phyloP scores from a whole-genome alignment of 495 filamentous ascomycete species.

The Xeromyces bisporus region DNA sequence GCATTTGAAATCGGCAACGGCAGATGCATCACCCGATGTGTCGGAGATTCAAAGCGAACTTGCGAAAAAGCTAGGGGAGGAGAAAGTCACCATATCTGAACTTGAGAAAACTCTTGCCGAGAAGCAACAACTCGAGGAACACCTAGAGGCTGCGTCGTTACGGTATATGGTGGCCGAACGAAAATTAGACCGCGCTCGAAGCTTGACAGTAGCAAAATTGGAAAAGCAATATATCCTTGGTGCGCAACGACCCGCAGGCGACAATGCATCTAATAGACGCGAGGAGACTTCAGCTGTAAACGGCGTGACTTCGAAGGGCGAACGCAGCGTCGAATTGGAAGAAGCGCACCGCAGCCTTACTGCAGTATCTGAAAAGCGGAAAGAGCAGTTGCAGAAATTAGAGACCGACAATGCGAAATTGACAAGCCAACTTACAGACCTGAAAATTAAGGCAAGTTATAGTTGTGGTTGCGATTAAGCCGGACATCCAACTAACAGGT shows the following conservation, averaged over 20 bases:
- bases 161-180: constrained; percentile 91
- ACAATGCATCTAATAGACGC: constrained; percentile 37
- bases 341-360: constrained; percentile 55
- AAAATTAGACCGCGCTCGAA: constrained; percentile 74
- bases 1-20: constrained; percentile 31
- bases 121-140: constrained; percentile 66
- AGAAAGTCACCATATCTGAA: constrained; percentile 65
- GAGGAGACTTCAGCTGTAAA: constrained; percentile 36
- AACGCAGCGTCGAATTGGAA: constrained; percentile 41
- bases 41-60: constrained; percentile 56
- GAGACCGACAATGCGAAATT: constrained; percentile 66
- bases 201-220: constrained; percentile 75
- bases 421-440: constrained; percentile 58
- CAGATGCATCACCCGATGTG: constrained; percentile 40
- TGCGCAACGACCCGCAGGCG: constrained; percentile 31
- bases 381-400: constrained; percentile 66
- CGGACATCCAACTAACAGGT: too few species aligned
- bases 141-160: constrained; percentile 67
- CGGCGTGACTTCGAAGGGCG: constrained; percentile 35
- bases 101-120: constrained; percentile 60
- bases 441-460: constrained; percentile 36
- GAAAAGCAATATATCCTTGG: constrained; percentile 72
- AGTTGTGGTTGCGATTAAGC: too few species aligned
- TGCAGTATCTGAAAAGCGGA: constrained; percentile 61
- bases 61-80: constrained; percentile 52